Evolutionary conservation across 805 yeast genomes (phyloP).

Genomic region (Jamesozyma jinghongensis): DNA sequence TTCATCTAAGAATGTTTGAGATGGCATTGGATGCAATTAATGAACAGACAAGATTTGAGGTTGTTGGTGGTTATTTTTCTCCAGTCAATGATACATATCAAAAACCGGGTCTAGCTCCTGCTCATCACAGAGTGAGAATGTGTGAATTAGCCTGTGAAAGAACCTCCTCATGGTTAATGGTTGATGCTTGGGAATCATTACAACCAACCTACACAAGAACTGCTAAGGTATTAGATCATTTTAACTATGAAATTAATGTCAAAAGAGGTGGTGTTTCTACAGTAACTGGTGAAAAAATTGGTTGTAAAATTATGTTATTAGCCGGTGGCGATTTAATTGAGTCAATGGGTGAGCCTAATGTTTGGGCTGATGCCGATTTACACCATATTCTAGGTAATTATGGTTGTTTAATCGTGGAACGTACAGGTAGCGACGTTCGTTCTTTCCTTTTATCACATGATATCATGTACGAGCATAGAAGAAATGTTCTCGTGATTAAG

Average conservation of each 20-base stretch:
- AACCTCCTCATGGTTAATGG: conserved; percentile 96
- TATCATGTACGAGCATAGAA: conserved; percentile 92
- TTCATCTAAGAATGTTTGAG: conserved; percentile 95
- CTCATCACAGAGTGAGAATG: conserved; percentile 91
- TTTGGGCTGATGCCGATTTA: conserved; percentile 94
- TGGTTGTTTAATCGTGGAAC: conserved; percentile 92
- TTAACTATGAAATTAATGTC: conserved; percentile 88
- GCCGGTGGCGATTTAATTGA: conserved; percentile 98
- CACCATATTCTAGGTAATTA: conserved; percentile 93
- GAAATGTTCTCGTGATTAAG: conserved; percentile 87
- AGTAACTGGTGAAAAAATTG: conserved; percentile 52
- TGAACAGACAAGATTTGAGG: conserved; percentile 90
- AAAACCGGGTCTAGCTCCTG: conserved; percentile 85
- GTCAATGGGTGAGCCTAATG: conserved; percentile 99
- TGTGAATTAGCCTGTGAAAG: conserved; percentile 97
- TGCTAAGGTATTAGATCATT: conserved; percentile 91
- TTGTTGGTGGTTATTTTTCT: conserved; percentile 90
- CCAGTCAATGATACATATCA: conserved; percentile 91
- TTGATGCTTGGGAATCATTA: conserved; percentile 96
- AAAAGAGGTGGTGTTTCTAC: conserved; percentile 76
- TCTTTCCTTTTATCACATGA: conserved; percentile 88
- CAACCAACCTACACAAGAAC: conserved; percentile 89
- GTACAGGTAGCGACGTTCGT: conserved; percentile 95
- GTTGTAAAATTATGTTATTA: conserved; percentile 87
- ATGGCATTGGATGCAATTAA: conserved; percentile 93